phyloP scores from a whole-genome alignment of 164 flowering plant genomes.

The Piper longum region DNA sequence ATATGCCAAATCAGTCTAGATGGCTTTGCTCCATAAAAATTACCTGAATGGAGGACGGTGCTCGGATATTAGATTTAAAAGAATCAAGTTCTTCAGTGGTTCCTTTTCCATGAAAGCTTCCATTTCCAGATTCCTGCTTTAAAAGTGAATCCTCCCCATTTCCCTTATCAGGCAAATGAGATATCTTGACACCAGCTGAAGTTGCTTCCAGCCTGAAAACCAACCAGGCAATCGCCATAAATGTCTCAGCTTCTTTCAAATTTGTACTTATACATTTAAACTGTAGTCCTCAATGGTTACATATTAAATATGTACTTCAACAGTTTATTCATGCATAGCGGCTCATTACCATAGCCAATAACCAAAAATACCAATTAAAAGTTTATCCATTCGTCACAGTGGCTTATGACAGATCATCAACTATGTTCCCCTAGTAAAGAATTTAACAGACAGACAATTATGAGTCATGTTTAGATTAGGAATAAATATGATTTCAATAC shows the following conservation, averaged over 20 bases:
- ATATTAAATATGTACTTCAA: not conserved
- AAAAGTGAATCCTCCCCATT: conserved; percentile 7
- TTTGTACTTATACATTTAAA: not conserved
- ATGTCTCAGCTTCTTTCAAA: not conserved
- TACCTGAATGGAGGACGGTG: conserved; percentile 30
- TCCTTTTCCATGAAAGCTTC: conserved; percentile 13
- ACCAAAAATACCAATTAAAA: too few species aligned
- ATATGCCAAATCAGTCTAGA: not conserved
- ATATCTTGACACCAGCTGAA: conserved; percentile 41
- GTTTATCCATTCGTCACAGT: too few species aligned
- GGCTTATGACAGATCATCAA: too few species aligned
- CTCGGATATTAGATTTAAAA: conserved; percentile 19
- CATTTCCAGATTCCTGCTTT: conserved; percentile 18
- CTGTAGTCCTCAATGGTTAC: not conserved
- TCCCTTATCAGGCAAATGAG: conserved; percentile 18
- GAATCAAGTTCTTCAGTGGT: conserved; percentile 9
- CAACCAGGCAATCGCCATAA: not conserved
- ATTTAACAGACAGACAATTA: too few species aligned
- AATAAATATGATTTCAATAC: too few species aligned
- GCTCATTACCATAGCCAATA: too few species aligned
- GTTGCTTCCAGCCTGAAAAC: conserved; percentile 76
- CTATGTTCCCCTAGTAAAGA: too few species aligned
- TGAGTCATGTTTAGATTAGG: too few species aligned
- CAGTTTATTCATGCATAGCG: too few species aligned
- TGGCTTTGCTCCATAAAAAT: not conserved